A percentile compares a stretch with the other conserved stretches of the same genome.
Conservation (phyloP, 2,329 filamentous ascomycete genomes). For the Diaporthe ampelina region DNA sequence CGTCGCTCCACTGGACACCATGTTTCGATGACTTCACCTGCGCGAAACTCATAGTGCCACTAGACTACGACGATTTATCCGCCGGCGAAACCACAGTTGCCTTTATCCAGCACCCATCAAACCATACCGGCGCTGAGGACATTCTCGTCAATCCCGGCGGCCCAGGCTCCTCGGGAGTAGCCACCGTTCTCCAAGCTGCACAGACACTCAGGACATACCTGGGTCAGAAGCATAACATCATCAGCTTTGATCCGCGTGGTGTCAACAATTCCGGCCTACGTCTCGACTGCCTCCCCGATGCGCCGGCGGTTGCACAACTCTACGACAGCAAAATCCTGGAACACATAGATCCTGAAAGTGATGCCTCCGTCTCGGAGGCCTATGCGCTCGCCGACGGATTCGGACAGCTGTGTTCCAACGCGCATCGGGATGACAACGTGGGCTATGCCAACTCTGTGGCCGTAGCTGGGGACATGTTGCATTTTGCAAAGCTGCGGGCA, state of each 20-base stretch:
- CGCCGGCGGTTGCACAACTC: background rate
- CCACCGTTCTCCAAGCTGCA: background rate
- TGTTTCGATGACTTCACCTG: background rate
- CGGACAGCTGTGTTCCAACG: background rate
- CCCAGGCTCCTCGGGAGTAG: background rate
- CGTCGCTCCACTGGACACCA: background rate
- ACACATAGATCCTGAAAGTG: background rate
- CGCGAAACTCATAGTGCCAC: background rate
- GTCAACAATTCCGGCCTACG: background rate
- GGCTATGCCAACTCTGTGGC: slow-evolving; percentile 1
- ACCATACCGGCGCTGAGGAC: background rate
- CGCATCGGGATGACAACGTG: background rate
- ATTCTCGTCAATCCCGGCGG: background rate
- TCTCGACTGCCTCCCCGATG: background rate
- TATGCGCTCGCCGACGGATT: background rate
- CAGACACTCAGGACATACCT: background rate
- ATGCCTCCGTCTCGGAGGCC: background rate
- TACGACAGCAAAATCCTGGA: background rate
- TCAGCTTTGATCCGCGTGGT: background rate
- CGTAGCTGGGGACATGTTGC: background rate
- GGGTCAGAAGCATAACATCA: background rate
- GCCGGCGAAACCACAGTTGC: background rate
- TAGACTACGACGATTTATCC: background rate
- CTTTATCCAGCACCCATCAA: background rate
- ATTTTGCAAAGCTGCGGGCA: background rate